These are phyloP conservation scores for Phytophthora pini DNA, from an alignment of 352 stramenopile genomes.

Conservation along the genomic window DNA sequence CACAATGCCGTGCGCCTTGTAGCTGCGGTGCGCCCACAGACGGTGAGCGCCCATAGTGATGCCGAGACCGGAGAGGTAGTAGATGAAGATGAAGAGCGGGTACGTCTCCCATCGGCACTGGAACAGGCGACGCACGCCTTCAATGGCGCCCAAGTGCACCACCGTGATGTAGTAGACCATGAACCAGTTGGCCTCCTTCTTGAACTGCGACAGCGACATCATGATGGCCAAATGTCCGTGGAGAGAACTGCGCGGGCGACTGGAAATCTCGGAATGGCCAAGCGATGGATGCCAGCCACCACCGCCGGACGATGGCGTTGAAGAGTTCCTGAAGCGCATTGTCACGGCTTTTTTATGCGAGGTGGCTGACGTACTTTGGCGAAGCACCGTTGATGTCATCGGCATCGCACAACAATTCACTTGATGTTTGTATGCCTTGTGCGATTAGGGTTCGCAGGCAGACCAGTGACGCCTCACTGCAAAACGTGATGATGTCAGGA, in stretches of 20 bases:
- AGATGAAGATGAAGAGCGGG: conserved; percentile 91
- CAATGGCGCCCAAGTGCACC: conserved; percentile 92
- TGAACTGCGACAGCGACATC: conserved; percentile 64
- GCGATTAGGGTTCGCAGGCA: not conserved
- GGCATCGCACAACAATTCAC: conserved; percentile 5
- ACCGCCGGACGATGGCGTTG: conserved; percentile 9
- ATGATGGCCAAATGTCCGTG: conserved; percentile 33
- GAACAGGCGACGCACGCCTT: conserved; percentile 88
- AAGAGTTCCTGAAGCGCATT: conserved; percentile 22
- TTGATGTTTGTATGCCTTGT: conserved; percentile 35
- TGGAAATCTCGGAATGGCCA: conserved; percentile 41
- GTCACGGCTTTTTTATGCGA: conserved; percentile 9
- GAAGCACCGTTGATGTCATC: conserved; percentile 46
- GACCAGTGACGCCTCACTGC: conserved; percentile 26
- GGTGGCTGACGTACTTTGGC: conserved; percentile 43
- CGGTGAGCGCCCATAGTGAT: conserved; percentile 98
- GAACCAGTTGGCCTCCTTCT: conserved; percentile 96
- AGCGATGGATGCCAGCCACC: conserved; percentile 13
- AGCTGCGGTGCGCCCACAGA: conserved; percentile 97
- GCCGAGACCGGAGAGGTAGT: conserved; percentile 95
- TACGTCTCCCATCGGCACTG: conserved; percentile 89
- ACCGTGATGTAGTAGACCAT: conserved; percentile 98
- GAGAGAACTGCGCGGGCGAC: conserved; percentile 7
- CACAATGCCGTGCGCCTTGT: conserved; percentile 92
- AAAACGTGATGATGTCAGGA: conserved; percentile 50